These are phyloP conservation scores for Turnera subulata DNA, from an alignment of 345 rosid species.

Conservation along the genomic window DNA sequence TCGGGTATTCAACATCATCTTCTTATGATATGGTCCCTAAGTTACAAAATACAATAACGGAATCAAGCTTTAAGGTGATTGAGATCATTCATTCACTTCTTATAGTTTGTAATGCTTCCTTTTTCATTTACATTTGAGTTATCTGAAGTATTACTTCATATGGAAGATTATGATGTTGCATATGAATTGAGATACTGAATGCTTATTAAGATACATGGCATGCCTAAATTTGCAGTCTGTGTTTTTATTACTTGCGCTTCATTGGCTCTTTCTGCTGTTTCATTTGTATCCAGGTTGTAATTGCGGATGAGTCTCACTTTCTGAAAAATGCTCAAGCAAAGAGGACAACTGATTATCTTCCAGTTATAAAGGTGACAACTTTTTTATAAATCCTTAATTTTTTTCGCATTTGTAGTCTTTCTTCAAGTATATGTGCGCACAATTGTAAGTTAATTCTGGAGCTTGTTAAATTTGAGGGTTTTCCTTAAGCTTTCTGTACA, in stretches of 20 bases:
- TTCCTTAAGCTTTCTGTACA: too few species aligned
- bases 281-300: conserved; percentile 64
- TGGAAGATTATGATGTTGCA: too few species aligned
- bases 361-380: conserved; percentile 71
- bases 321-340: conserved; percentile 94
- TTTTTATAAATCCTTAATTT: conserved; percentile 8
- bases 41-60: conserved; percentile 53
- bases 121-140: too few species aligned
- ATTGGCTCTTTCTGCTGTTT: conserved; percentile 15
- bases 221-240: background rate
- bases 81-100: background rate
- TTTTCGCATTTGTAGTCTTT: background rate
- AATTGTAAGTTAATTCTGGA: too few species aligned
- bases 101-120: background rate
- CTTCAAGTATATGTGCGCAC: too few species aligned
- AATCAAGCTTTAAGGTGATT: conserved; percentile 68
- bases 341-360: conserved; percentile 79
- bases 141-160: too few species aligned
- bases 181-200: too few species aligned
- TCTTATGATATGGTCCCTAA: conserved; percentile 78
- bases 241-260: background rate
- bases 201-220: background rate
- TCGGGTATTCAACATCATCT: conserved; percentile 84
- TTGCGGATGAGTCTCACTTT: conserved; percentile 96
- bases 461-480: too few species aligned